Evolutionary conservation across 75 land plant genomes (phyloP), one percentile per base, ranked within the genome.

Genomic region (Selaginella moellendorffii): DNA sequence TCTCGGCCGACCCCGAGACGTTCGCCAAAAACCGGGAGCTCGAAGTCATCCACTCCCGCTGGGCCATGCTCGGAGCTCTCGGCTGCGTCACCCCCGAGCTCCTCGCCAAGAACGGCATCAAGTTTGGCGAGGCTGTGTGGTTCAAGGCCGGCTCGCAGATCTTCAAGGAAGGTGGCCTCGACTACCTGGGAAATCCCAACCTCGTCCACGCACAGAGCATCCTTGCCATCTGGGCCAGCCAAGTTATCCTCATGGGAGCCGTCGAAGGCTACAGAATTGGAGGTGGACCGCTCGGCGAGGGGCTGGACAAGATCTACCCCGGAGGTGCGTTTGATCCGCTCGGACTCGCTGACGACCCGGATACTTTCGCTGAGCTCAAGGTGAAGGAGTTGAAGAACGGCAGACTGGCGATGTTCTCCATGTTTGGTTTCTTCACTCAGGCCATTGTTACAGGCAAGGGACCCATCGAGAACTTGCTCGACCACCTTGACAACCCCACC

Each of bases 361-460:
- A 78, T 54, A 82, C 88, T n/a, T 77, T 82, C 51, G 85, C 92
- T 24, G 92, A 87, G 78, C 82, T 87, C 54, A 87, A 84, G 79
- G 85, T 83, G 62, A 86, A 86, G 80, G 90, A 86, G 70, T 76
- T 86, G 63, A 87, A 87, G 82, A 87, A 87, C 54, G 91, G 88
- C 1, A 53, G 59, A 19, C 24, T 56, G 8, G 59, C 59, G 23
- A 56, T 56, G 59, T 21, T 25, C 59, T 56, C 59, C 59, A 56
- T 56, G 59, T 56, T 56, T 21, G 59, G 59, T 21, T 56, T 56
- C 59, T 56, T 56, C 21, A n/a, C n/a, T 56, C 59, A 56, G 19
- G 59, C 59, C 21, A 56, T 56, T 56, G 59, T 56, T 25, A 56
- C 59, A 9, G 59, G 59, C 2, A 56, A 56, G 24, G 59, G 59